Evolutionary conservation across 768 basidiomycete genomes (phyloP), one percentile per base, ranked within the genome.

Genomic region (Termitomyces sp.): DNA sequence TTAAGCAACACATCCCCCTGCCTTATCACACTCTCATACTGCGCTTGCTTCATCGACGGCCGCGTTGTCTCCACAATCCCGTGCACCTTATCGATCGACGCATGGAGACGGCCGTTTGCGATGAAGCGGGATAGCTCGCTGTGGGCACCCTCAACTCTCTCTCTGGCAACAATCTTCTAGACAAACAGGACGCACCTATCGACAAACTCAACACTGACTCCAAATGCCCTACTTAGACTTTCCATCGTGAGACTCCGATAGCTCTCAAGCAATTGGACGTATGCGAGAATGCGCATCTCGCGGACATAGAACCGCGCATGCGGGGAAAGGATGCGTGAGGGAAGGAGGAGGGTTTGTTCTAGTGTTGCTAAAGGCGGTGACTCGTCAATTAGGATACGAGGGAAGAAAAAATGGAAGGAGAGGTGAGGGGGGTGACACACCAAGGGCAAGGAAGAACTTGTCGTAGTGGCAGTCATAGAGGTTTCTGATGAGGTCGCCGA

Each of bases 281-380:
- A 98, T 0, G 95, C 94, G 19, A 89, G 83, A 60, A 98, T 93
- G 34, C 97, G 86, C 91, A 98, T 93, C 70, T 98, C 96, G 55
- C 96, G 87, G 30, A 94, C 80, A 68, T 97, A 98, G 74, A 78
- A 96, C 8, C 90, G 83, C 0, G 92, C 80, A 68, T 98, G 97
- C 0, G 87, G 89, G 2, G 85, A 80, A 45, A 98, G 81, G 56
- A 94, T 72, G 41, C 91, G 89, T 2, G 90, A 94, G 12, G 93
- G 88, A n/a, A 93, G 71, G 59, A 98, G 85, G 64, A 89, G 83
- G 1, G 81, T 82, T 70, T 93, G 86, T 70, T 98, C 95, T 54
- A 98, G 86, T 14, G 87, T 87, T 17, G 94, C 93, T 92, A 62
- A 26, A 5, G 12, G 17, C 42, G 32, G 26, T 37, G 15, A 5